Base-by-base conservation (phyloP, 1,284 basidiomycete genomes). In the Thelephora terrestris region DNA sequence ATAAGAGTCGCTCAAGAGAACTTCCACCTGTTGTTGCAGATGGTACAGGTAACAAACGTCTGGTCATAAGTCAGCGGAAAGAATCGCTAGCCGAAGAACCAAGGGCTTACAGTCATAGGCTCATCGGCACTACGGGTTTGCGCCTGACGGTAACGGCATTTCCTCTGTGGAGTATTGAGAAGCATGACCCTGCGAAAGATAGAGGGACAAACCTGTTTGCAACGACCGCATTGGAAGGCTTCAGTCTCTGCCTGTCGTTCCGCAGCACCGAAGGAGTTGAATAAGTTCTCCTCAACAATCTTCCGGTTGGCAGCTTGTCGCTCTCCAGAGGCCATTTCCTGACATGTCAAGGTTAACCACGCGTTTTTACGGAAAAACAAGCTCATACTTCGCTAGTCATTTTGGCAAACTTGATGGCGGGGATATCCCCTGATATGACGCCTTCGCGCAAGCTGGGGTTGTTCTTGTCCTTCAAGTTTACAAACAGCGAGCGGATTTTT, bases 271-370 rank as follows among this genome's bases (percentile, higher is more conserved):
- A 96, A 81, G 2, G 94, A 86, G 47, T 93, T 89, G 74, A 93
- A 90, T 44, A 99, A 68, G 61, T 99, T 99, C 51, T 90, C 81
- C 57, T 88, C 81, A 48, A 81, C 78, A 54, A 99, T 87, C 60
- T 85, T 86, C 52, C 79, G 78, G 58, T 93, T 85, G 17, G 85
- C 81, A 3, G 83, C 81, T 58, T 90, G 87, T 34, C 92, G 76
- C 58, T 94, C 91, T 60, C 93, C 92, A 1, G 90, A 92, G 2
- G 95, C 95, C 85, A 99, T 91, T 59, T 99, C 94, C 90, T 93
- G 46, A 34, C 24, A 47, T 34, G n/a, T 37, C 12, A 4, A 20
- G 23, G 7, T 4, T 10, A 1, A 47, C 10, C 21, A 25, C 4
- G 35, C n/a, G 21, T 7, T 17, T 16, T 10, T 23, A 46, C 18